Base-by-base conservation (phyloP, 495 filamentous ascomycete species). In the Saxophila tyrrhenica region DNA sequence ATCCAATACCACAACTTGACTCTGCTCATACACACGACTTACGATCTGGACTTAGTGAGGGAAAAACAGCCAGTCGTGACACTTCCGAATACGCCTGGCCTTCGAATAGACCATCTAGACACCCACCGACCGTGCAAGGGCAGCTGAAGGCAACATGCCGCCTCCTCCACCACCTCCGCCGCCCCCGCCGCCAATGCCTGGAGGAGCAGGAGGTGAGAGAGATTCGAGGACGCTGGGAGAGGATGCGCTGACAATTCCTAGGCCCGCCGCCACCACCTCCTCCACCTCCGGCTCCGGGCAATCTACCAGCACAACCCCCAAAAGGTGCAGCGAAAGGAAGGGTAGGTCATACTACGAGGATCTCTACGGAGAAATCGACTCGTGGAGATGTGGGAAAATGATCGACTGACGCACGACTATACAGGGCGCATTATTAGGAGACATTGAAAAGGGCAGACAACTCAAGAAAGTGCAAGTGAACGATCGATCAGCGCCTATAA, bases 391-490 rank as follows among this genome's bases (percentile, higher is more conserved):
- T 9, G 35, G 35, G 9, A 39, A 16, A 39, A 9, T 9, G 9
- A 16, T 39, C 35, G 35, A n/a, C 41, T 44, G 17, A 44, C 41
- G 41, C n/a, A 16, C 8, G 8, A 16, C 16, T 42, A 41, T 17
- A 44, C 64, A 97, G 91, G 84, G 86, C 59, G 89, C 89, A 21
- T 75, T 98, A n/a, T 79, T 97, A 23, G 73, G 76, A 61, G 91
- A 96, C 71, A 98, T 98, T 58, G 72, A 74, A 48, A 94, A 94
- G 73, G 92, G 94, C 39, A 73, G 74, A 56, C 65, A 70, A 43
- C 74, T 50, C 24, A 50, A 50, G 29, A 50, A 50, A 39, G 48
- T 48, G 3, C 25, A 32, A 39, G 23, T 39, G 3, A 96, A 98
- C 69, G 92, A 98, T 72, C 81, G 92, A 69, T 96, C 90, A 39